Base-by-base conservation (phyloP, 2,329 filamentous ascomycete species). In the Phaeosphaeriaceae sp. region DNA sequence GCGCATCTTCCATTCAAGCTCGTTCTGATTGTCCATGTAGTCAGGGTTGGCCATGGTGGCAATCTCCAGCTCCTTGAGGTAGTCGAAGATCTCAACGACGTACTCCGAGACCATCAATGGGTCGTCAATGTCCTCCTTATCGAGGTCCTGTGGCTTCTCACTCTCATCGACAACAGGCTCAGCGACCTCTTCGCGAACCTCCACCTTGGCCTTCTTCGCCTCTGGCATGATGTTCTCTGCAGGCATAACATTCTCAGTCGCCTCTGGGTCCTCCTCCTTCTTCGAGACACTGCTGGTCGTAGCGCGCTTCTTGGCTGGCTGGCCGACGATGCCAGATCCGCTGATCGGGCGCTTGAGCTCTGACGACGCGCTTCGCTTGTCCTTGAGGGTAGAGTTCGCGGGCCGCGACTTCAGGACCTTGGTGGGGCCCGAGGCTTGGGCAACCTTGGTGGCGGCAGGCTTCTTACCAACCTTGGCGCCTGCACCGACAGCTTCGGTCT, bases 51-150 rank as follows among this genome's bases (percentile, higher is more conserved):
- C 93, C 74, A 94, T 88, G 79, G 84, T 93, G 77, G 84, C 81
- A 65, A 89, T 83, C 81, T 99, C 95, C 23, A 98, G 87, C 70
- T 96, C 89, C 72, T 89, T 90, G 65, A 98, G 86, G 79, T 99
- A 98, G 68, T 97, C 93, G 75, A 98, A 98, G 75, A 99, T 98
- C 76, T 99, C 95, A 60, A 90, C 90, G 51, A 97, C 94, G 73
- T 99, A 99, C 78, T 98, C 95, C 52, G 95, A 93, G 65, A 96
- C 95, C 95, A 99, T 98, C 70, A 97, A 85, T 24, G 96, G 96
- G 74, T 99, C 95, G 67, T 97, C 93, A 52, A 91, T 77, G 71
- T 99, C 95, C 78, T 98, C 95, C 51, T 83, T 84, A 74, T 98
- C 95, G 28, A 97, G 84, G 69, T 95, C 85, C 1, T 75, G 71